Conservation (phyloP, 495 filamentous ascomycete species). For the Aspergillus homomorphus region DNA sequence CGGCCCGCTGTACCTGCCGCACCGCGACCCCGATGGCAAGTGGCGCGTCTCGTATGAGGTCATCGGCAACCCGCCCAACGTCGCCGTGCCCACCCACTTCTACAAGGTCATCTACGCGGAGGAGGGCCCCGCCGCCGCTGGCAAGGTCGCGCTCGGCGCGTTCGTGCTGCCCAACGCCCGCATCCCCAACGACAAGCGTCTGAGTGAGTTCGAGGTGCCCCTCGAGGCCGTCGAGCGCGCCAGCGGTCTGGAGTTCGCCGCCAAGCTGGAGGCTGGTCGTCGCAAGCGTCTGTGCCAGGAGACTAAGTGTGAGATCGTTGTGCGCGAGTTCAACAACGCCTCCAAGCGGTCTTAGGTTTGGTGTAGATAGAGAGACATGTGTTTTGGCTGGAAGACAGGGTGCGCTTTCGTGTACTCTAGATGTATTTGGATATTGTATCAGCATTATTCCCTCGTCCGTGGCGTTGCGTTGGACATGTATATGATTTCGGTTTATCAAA, state of each 20-base stretch:
- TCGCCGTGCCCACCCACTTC: slow-evolving; percentile 97
- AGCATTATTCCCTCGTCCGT: slow-evolving; percentile 3
- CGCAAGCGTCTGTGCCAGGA: slow-evolving; percentile 83
- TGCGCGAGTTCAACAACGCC: slow-evolving; percentile 67
- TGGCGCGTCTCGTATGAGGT: slow-evolving; percentile 96
- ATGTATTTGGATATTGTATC: slow-evolving; percentile 2
- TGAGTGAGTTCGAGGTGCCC: slow-evolving; percentile 91
- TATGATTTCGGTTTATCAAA: neutral
- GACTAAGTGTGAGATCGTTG: slow-evolving; percentile 71
- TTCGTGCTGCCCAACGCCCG: slow-evolving; percentile 92
- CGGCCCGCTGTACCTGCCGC: slow-evolving; percentile 88
- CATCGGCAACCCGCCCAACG: slow-evolving; percentile 89
- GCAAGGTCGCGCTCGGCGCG: slow-evolving; percentile 84
- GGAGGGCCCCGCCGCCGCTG: slow-evolving; percentile 59
- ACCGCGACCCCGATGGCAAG: slow-evolving; percentile 79
- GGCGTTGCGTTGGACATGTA: slow-evolving; percentile 6
- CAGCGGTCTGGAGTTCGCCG: slow-evolving; percentile 85
- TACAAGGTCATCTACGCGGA: slow-evolving; percentile 98
- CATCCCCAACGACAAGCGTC: slow-evolving; percentile 81
- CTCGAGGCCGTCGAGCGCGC: slow-evolving; percentile 89
- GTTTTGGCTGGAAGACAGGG: neutral
- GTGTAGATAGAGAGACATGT: neutral
- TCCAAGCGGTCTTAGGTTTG: slow-evolving; percentile 25
- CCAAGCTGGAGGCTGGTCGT: slow-evolving; percentile 66
- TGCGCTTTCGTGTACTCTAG: neutral